Evolutionary conservation across 768 basidiomycete species (phyloP), one percentile per base, ranked within the genome.

Genomic region (Trametes coccinea): DNA sequence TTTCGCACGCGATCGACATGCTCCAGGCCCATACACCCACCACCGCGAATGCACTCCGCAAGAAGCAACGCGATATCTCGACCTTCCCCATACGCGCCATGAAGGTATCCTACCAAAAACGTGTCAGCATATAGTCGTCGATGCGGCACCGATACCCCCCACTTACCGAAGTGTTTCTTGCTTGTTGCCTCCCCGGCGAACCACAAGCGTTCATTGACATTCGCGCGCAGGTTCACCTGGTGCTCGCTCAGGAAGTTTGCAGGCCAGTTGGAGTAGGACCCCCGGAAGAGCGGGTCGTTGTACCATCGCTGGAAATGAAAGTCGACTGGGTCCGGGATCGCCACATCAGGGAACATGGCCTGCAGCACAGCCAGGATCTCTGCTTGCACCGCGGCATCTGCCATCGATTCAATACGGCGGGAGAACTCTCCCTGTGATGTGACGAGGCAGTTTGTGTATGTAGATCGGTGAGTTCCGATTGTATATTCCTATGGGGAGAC

Each of bases 181-280:
- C 81, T 86, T 3, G 81, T 86, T 3, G 82, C 84, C 69, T 88
- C 87, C 4, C 86, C 87, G 0, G 87, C 82, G 64, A 88, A 88
- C 79, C 82, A 87, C 9, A 88, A 74, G 10, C 77, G 75, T 39
- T 74, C 69, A 10, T 74, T 74, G 9, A 88, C 75, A 22, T 82
- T 84, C 3, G 83, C 82, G 41, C 83, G 77, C 52, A 88, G 65
- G 66, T 87, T 85, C 8, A 77, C 74, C 8, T 83, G 77, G 53
- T 86, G 83, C 33, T 75, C 74, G 14, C 76, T 77, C 10, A 82
- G 71, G 63, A 87, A 87, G 3, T 84, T 78, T 0, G 88, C 78
- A 0, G 86, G 87, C 87, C 87, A 89, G 61, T 88, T 90, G 22
- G 84, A 84, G 65, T 86, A 90, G 3, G 85, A 83, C 4, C 85